Conservation (phyloP, 306 rosid species). For the Cicer cuneatum region DNA sequence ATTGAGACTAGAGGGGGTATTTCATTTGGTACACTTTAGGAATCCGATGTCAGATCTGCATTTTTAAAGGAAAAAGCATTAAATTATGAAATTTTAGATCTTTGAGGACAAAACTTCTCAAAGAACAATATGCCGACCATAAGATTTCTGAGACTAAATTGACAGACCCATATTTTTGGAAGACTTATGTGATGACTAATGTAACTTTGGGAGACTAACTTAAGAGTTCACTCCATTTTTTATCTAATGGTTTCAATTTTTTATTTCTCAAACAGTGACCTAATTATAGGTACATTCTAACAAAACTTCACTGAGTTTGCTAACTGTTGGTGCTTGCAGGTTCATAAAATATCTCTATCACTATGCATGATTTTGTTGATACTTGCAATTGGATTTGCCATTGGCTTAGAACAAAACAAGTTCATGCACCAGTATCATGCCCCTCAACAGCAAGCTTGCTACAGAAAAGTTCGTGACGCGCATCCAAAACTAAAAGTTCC, state of each 20-base stretch:
- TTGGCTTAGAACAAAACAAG: conserved; percentile 43
- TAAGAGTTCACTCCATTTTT: background rate
- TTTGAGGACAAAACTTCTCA: background rate
- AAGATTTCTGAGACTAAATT: background rate
- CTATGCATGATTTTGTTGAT: conserved; percentile 53
- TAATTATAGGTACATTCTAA: background rate
- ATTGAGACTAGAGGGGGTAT: background rate
- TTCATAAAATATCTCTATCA: conserved; percentile 38
- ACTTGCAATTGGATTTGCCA: conserved; percentile 52
- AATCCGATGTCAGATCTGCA: background rate
- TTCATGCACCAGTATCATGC: conserved; percentile 26
- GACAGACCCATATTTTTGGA: background rate
- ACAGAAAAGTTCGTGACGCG: background rate
- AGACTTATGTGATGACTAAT: background rate
- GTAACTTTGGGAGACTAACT: background rate
- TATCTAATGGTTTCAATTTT: background rate
- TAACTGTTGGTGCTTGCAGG: conserved; percentile 54
- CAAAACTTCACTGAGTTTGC: conserved; percentile 18
- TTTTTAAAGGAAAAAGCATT: background rate
- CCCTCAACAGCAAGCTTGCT: conserved; percentile 16
- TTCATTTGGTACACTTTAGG: background rate
- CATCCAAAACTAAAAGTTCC: conserved; percentile 3
- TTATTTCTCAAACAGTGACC: background rate
- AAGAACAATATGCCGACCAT: background rate
- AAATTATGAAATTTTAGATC: background rate